Base-by-base conservation (phyloP, 2,329 filamentous ascomycete genomes). In the Talaromyces islandicus region DNA sequence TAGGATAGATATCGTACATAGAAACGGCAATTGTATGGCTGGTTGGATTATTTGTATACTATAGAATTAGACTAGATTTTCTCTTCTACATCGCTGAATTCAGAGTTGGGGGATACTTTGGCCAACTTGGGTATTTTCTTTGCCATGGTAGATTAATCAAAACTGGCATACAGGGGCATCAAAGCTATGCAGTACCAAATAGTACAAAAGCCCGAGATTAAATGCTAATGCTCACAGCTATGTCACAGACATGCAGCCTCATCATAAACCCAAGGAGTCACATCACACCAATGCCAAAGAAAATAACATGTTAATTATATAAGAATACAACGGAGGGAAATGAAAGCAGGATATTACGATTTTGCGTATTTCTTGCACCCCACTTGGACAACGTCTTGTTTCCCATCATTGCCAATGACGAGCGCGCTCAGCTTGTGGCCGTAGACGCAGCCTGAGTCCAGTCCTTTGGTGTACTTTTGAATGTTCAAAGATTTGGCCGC, bases 391-490 rank as follows among this genome's bases (percentile, higher is more conserved):
- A 77, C 64, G 17, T 70, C 68, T 56, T 75, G 72, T 48, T 75
- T 70, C 63, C 80, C 72, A 46, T 78, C 77, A 3, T 81, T 83
- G 66, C 89, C 84, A 38, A 97, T 84, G 2, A 97, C 80, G 61
- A 96, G 74, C 1, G 90, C 92, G 0, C 89, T 91, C 64, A 99
- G 78, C 63, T 85, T 80, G 1, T 86, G 87, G 11, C 92, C 92
- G 63, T 83, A 84, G 3, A 91, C 86, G 71, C 94, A 97, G 0
- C 87, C 88, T 0, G 89, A 90, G 73, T 97, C 94, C 53, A 97
- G 79, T 0, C 94, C 94, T 69, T 92, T 90, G 4, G 88, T 90
- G 73, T 90, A 95, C 54, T 83, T 80, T 55, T 84, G 74, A 19
- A 88, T 74, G 68, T 83, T 82, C 27, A 95, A 81, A 0, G 91